Conservation (phyloP, 768 basidiomycete species). For the Guyanaporus albipodus region DNA sequence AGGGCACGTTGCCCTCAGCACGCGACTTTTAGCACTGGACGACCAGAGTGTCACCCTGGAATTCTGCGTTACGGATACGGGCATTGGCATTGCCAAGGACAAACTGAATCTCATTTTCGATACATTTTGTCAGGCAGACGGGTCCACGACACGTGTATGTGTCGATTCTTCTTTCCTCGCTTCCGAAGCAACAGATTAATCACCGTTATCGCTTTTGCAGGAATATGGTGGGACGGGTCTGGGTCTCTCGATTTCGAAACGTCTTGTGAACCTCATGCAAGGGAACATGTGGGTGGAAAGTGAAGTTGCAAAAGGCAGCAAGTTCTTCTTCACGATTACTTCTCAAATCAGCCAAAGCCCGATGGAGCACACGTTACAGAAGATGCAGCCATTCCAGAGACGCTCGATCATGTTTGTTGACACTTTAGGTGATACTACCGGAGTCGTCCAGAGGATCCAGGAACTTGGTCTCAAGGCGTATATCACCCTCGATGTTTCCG, state of each 20-base stretch:
- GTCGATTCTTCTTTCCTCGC: constrained; percentile 1
- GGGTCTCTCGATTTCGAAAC: constrained; percentile 95
- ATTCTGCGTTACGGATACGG: constrained; percentile 97
- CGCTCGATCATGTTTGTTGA: constrained; percentile 92
- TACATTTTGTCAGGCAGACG: constrained; percentile 98
- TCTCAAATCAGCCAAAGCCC: constrained; percentile 76
- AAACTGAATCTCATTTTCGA: constrained; percentile 98
- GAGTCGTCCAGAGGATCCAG: constrained; percentile 70
- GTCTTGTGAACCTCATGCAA: constrained; percentile 94
- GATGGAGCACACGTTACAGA: constrained; percentile 66
- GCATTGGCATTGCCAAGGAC: constrained; percentile 98
- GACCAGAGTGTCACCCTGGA: constrained; percentile 86
- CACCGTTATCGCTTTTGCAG: constrained; percentile 35
- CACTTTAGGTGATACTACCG: constrained; percentile 69
- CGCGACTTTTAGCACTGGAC: constrained; percentile 71
- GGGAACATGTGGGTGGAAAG: constrained; percentile 99
- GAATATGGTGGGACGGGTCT: constrained; percentile 98
- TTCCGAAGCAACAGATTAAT: constrained; percentile 8
- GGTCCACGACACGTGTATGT: constrained; percentile 88
- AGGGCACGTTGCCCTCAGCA: constrained; percentile 89
- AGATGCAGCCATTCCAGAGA: constrained; percentile 84
- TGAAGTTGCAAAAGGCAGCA: constrained; percentile 87
- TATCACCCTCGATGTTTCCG: constrained; percentile 72
- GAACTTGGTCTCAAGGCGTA: constrained; percentile 78
- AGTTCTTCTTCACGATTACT: constrained; percentile 95